phyloP scores from a whole-genome alignment of 2,329 filamentous ascomycete genomes.

The Orbilia ellipsospora region DNA sequence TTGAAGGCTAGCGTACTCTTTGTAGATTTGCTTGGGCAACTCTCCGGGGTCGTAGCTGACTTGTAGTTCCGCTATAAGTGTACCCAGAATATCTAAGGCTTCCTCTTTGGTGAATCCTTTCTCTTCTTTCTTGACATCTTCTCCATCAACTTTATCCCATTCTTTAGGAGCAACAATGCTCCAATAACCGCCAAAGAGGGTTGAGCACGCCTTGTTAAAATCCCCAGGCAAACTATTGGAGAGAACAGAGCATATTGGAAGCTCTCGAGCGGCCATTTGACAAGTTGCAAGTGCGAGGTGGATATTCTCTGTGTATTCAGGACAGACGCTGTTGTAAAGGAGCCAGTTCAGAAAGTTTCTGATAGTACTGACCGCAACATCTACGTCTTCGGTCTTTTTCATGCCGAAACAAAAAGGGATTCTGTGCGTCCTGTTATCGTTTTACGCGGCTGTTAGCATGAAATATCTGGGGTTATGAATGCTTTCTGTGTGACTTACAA shows the following conservation, averaged over 20 bases:
- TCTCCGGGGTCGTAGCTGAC: constrained; percentile 57
- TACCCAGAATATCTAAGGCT: constrained; percentile 51
- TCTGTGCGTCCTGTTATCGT: constrained; percentile 64
- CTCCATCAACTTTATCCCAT: constrained; percentile 19
- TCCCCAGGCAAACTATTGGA: constrained; percentile 73
- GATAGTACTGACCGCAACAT: constrained; percentile 74
- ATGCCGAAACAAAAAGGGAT: constrained; percentile 70
- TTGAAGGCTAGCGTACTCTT: constrained; percentile 61
- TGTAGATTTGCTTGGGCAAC: constrained; percentile 55
- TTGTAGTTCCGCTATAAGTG: constrained; percentile 57
- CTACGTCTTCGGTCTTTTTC: constrained; percentile 67
- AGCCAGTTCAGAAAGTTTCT: constrained; percentile 90
- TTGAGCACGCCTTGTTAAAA: constrained; percentile 81
- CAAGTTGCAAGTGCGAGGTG: constrained; percentile 74
- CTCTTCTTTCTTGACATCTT: constrained; percentile 58
- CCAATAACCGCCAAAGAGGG: constrained; percentile 70
- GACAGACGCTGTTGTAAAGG: constrained; percentile 83
- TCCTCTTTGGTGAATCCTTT: constrained; percentile 54
- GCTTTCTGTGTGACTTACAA: constrained; percentile 67
- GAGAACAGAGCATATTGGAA: constrained; percentile 70
- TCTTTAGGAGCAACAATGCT: constrained; percentile 59
- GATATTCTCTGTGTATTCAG: constrained; percentile 78
- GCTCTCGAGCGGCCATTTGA: constrained; percentile 73
- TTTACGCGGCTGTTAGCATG: constrained; percentile 60
- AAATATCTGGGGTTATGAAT: neutral